Base-by-base conservation (phyloP, 331 rosid genomes). In the Malus hybrid region DNA sequence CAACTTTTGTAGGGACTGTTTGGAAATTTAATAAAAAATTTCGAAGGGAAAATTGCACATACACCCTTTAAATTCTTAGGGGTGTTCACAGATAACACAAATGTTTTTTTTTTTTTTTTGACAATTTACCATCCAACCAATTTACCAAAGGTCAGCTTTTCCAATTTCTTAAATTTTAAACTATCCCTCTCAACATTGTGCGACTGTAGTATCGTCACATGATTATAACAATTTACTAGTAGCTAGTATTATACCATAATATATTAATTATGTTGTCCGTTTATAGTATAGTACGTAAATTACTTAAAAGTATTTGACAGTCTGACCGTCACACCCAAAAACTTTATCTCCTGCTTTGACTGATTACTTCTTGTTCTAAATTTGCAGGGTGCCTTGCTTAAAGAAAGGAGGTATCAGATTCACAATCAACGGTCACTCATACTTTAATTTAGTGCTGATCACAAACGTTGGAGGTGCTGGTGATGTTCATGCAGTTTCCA, bases 391-490 rank as follows among this genome's bases (percentile, higher is more conserved):
- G 5, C 82, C 87, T 10, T 92, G 97, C 82, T 71, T 14, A 79
- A 92, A 82, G 90, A 84, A 61, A 66, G 94, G 93, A 27, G 97
- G 94, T 6, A 83, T 90, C 22, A 90, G 96, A 80, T 88, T 92
- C 91, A 92, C 96, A 20, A 82, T 92, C 74, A 92, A 92, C 46
- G 94, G 97, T 9, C 93, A 90, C 42, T 82, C 91, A 0, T 87
- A 90, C 83, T 92, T 90, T 86, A 90, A 90, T 70, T 76, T 88
- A 33, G 88, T 92, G 15, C 81, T 92, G 50, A 82, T 92, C 75
- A 86, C 89, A 36, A 92, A 92, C 87, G 96, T 92, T 5, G 97
- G 96, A 5, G 96, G 94, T 64, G 89, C 89, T 5, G 97, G 97
- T 28, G 97, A 90, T 80, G 91, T 92, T 39, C 83, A 77, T 1